Conservation (phyloP, 108 stramenopile species). For the Chaetoceros muelleri region DNA sequence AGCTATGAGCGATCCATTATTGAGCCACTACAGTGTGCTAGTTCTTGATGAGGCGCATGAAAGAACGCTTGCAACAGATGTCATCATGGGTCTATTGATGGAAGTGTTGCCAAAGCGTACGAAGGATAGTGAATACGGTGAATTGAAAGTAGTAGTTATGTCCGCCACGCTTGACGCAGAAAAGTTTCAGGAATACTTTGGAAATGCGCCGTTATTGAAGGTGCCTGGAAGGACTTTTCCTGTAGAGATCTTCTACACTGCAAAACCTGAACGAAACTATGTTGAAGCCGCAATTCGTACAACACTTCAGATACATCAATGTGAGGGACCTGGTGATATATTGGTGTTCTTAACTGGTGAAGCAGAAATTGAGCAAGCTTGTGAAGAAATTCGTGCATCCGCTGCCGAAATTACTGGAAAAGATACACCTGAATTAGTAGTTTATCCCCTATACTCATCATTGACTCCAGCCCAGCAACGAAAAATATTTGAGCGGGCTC, state of each 20-base stretch:
- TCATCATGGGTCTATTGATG: slow-evolving; percentile 98
- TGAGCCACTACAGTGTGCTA: slow-evolving; percentile 85
- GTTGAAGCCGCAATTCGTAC: slow-evolving; percentile 96
- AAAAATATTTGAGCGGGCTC: slow-evolving; percentile 88
- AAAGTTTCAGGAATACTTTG: slow-evolving; percentile 89
- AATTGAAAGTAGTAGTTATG: slow-evolving; percentile 97
- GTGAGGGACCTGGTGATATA: slow-evolving; percentile 96
- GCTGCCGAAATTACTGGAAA: slow-evolving; percentile 37
- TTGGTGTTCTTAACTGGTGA: slow-evolving; percentile 98
- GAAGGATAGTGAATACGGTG: slow-evolving; percentile 60
- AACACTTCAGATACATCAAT: slow-evolving; percentile 94
- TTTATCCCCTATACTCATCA: slow-evolving; percentile 95
- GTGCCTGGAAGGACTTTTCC: slow-evolving; percentile 97
- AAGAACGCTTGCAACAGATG: slow-evolving; percentile 95
- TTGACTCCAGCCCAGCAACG: slow-evolving; percentile 90
- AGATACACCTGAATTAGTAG: slow-evolving; percentile 76
- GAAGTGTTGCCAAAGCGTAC: slow-evolving; percentile 81
- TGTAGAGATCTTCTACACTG: slow-evolving; percentile 96
- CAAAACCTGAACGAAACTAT: slow-evolving; percentile 96
- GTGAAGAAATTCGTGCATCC: slow-evolving; percentile 82
- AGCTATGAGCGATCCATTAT: slow-evolving; percentile 96
- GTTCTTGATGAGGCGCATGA: slow-evolving; percentile 99
- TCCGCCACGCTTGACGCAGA: slow-evolving; percentile 95
- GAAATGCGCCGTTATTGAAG: slow-evolving; percentile 80
- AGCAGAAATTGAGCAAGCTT: slow-evolving; percentile 97